Base-by-base conservation (phyloP, 257 asterid genomes). In the Rauvolfia tetraphylla region DNA sequence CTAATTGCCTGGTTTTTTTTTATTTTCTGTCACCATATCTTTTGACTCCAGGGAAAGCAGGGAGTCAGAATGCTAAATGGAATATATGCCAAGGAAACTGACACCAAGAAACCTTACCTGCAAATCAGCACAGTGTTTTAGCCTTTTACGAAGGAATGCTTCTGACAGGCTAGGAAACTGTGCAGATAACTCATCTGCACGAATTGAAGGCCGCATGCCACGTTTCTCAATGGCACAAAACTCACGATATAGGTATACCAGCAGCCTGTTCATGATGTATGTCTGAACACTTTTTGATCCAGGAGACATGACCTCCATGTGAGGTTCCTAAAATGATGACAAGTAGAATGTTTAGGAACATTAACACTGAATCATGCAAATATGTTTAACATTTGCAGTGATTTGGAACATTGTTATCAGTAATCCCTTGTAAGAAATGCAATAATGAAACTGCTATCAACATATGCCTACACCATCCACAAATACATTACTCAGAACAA, bases 231-330 rank as follows among this genome's bases (percentile, higher is more conserved):
- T 83, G 63, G 94, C 97, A 62, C 85, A 90, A 76, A 95, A 95
- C 86, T 89, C 96, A n/a, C 98, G 90, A 71, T 90, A 95, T 92
- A 95, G 85, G 85, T 89, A 86, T 39, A 93, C 97, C 81, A 91
- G 83, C 65, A 95, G 87, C 86, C 98, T 89, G 92, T 93, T 90
- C 97, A 88, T 89, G 68, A 90, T 84, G 87, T 95, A 91, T 75
- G 84, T 81, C 86, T 93, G 99, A 51, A 89, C 90, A 75, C 68
- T 82, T 87, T 95, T 95, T 83, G 98, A 88, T 76, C 92, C 98
- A 82, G 99, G 99, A 51, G 98, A 74, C 91, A 91, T 88, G 67
- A 93, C 98, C 88, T 95, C 98, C 81, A 90, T 87, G 87, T 87
- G 97, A 80, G 99, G 99, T 84, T 95, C 99, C 98, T 95, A 78